phyloP scores from a whole-genome alignment of 352 stramenopile species.

The Globisporangium irregulare region DNA sequence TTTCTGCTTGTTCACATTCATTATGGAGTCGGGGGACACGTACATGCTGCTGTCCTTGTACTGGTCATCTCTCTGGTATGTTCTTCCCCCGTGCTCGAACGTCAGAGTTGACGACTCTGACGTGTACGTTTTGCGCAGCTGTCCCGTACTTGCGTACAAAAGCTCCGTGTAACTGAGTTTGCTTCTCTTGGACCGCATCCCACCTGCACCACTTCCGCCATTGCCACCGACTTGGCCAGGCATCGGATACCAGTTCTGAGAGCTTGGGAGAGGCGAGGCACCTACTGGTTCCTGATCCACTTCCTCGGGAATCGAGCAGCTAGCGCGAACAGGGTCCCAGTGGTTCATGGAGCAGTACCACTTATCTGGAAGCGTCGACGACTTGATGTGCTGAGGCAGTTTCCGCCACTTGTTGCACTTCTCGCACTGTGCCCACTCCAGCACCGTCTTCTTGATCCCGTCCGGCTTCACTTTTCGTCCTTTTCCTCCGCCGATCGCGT shows the following conservation, averaged over 20 bases:
- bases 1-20: conserved; percentile 11
- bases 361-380: conserved; percentile 90
- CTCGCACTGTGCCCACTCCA: conserved; percentile 97
- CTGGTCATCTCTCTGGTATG: conserved; percentile 73
- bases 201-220: conserved; percentile 4
- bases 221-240: conserved; percentile 36
- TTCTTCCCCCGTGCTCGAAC: conserved; percentile 71
- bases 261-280: conserved; percentile 38
- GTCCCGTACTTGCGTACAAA: conserved; percentile 73
- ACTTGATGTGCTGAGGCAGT: conserved; percentile 89
- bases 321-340: conserved; percentile 85
- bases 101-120: conserved; percentile 69
- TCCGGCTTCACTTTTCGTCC: conserved; percentile 17
- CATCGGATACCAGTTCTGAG: conserved; percentile 61
- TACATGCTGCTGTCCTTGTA: conserved; percentile 86
- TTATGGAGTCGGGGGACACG: conserved; percentile 41
- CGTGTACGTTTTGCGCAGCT: conserved; percentile 82
- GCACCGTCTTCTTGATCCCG: conserved; percentile 68
- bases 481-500: conserved; percentile 13
- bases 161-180: conserved; percentile 85
- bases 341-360: conserved; percentile 97
- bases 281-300: conserved; percentile 68
- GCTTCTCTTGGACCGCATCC: conserved; percentile 43
- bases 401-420: conserved; percentile 96
- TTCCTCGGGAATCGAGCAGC: conserved; percentile 72